A percentile compares a stretch with the other conserved stretches of the same genome.
Conservation (phyloP, 345 rosid genomes). For the Corchorus capsularis region DNA sequence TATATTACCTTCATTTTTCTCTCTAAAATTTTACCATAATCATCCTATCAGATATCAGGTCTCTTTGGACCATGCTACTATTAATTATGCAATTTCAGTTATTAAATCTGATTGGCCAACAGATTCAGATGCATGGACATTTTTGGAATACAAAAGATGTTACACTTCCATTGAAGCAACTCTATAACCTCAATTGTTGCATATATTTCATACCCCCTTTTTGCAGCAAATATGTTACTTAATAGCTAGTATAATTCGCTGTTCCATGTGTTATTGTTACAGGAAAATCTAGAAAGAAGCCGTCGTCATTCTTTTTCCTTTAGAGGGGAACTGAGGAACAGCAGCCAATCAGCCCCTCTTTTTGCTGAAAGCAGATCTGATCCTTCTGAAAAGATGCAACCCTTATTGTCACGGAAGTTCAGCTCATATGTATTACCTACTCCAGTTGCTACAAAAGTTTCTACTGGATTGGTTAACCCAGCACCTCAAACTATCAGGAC, state of each 20-base stretch:
- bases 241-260: background rate
- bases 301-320: slow-evolving; percentile 43
- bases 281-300: slow-evolving; percentile 49
- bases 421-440: slow-evolving; percentile 86
- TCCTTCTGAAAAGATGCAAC: slow-evolving; percentile 55
- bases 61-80: background rate
- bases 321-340: slow-evolving; percentile 39
- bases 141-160: background rate
- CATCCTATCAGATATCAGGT: slow-evolving; percentile 8
- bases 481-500: slow-evolving; percentile 40
- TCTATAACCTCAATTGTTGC: slow-evolving; percentile 19
- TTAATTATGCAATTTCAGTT: slow-evolving; percentile 8
- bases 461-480: slow-evolving; percentile 35
- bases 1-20: background rate
- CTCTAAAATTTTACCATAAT: slow-evolving; percentile 15
- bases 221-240: slow-evolving; percentile 9
- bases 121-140: background rate
- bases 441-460: slow-evolving; percentile 62
- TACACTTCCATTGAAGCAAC: background rate
- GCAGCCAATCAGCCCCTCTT: slow-evolving; percentile 85
- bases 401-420: slow-evolving; percentile 58
- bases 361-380: slow-evolving; percentile 51
- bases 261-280: slow-evolving; percentile 28
- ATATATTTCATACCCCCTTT: background rate
- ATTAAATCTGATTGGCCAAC: slow-evolving; percentile 3